Evolutionary conservation across 805 yeast species (phyloP).

Genomic region (Starmerella bombi): DNA sequence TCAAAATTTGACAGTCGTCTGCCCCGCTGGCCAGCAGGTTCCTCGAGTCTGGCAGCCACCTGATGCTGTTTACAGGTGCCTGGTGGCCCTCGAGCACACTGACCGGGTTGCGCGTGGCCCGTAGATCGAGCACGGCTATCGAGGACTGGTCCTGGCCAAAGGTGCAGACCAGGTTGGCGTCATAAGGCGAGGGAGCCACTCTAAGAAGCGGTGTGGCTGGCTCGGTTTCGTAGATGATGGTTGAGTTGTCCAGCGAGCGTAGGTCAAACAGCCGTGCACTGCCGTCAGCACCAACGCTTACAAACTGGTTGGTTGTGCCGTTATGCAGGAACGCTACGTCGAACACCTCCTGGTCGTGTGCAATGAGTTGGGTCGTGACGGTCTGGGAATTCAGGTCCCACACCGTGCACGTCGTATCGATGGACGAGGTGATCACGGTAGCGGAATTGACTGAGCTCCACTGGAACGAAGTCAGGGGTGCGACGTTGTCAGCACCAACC

Average conservation of each 20-base stretch:
- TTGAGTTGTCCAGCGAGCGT: slow-evolving; percentile 78
- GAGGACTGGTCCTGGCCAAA: slow-evolving; percentile 56
- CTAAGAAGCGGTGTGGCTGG: slow-evolving; percentile 49
- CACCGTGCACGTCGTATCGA: slow-evolving; percentile 92
- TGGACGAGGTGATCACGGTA: slow-evolving; percentile 66
- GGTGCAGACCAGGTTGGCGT: slow-evolving; percentile 73
- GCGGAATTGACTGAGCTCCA: slow-evolving; percentile 71
- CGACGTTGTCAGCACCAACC: slow-evolving; percentile 26
- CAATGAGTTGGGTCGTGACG: slow-evolving; percentile 86
- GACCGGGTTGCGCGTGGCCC: slow-evolving; percentile 77
- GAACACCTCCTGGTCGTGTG: slow-evolving; percentile 89
- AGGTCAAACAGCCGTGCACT: slow-evolving; percentile 85
- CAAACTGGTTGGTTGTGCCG: slow-evolving; percentile 55
- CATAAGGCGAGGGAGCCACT: slow-evolving; percentile 63
- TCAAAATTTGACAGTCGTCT: slow-evolving; percentile 45
- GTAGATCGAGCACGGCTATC: slow-evolving; percentile 62
- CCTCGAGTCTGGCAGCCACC: slow-evolving; percentile 67
- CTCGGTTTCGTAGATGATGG: slow-evolving; percentile 69
- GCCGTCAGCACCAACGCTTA: slow-evolving; percentile 92
- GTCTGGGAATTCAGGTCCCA: slow-evolving; percentile 69
- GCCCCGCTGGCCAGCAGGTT: slow-evolving; percentile 57
- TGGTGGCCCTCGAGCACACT: slow-evolving; percentile 54
- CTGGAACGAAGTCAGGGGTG: slow-evolving; percentile 89
- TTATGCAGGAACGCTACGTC: slow-evolving; percentile 77
- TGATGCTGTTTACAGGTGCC: slow-evolving; percentile 54